Conservation (phyloP, 2,329 filamentous ascomycete species). For the Ophiostoma himal-ulmi region DNA sequence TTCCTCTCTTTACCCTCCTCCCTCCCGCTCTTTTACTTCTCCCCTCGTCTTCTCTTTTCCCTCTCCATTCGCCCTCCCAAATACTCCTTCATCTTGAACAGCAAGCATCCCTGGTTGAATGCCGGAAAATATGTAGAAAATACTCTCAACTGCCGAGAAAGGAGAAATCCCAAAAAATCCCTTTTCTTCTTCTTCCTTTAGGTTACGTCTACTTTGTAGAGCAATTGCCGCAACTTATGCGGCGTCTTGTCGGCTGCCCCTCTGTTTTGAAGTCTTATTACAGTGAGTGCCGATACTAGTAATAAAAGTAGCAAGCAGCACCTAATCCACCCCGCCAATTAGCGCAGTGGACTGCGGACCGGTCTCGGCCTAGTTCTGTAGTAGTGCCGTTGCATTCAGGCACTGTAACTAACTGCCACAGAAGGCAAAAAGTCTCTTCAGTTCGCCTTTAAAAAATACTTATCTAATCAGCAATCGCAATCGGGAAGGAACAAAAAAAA, state of each 20-base stretch:
- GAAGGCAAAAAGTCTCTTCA: neutral
- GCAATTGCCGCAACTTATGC: conserved; percentile 4
- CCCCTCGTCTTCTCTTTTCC: neutral
- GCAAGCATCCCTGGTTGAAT: neutral
- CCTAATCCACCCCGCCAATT: conserved; percentile 7
- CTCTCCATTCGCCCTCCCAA: neutral
- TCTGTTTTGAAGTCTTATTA: neutral
- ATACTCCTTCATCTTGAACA: neutral
- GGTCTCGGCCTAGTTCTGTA: conserved; percentile 7
- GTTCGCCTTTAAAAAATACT: neutral
- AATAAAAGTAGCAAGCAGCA: neutral
- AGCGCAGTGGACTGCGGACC: conserved; percentile 3
- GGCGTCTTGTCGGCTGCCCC: neutral
- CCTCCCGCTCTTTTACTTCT: neutral
- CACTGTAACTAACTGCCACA: neutral
- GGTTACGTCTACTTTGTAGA: neutral
- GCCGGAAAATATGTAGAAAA: neutral
- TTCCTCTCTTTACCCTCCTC: neutral
- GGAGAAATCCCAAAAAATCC: neutral
- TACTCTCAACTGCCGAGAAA: neutral
- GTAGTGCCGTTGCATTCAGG: too few species aligned
- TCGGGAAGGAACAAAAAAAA: neutral
- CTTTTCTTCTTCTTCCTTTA: neutral
- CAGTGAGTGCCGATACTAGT: conserved; percentile 4
- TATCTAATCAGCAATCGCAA: conserved; percentile 5